These are phyloP conservation scores for Crithidia bombi DNA, from an alignment of 208 protist genomes.

Conservation along the genomic window DNA sequence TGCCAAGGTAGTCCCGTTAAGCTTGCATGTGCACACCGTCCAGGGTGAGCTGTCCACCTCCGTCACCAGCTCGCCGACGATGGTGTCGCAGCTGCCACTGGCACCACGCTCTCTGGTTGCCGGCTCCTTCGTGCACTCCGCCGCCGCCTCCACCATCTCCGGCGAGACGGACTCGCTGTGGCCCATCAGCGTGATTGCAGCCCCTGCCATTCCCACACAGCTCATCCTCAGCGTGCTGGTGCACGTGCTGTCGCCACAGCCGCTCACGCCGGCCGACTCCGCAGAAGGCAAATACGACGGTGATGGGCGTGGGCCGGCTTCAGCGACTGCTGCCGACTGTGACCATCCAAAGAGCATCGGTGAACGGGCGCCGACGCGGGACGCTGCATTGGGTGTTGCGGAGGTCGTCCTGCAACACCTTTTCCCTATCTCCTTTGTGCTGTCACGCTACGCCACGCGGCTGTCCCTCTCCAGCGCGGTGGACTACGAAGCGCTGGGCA, in stretches of 20 bases:
- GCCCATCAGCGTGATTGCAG: not conserved
- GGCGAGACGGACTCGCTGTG: slow-evolving; percentile 20
- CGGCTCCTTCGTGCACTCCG: slow-evolving; percentile 10
- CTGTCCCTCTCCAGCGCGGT: slow-evolving; percentile 27
- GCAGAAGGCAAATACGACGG: not conserved
- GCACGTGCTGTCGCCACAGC: slow-evolving; percentile 10
- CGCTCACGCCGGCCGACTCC: not conserved
- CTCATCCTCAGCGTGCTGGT: slow-evolving; percentile 32
- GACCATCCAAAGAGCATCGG: not conserved
- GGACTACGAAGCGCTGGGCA: slow-evolving; percentile 22
- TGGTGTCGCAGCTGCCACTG: not conserved
- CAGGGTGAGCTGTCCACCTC: slow-evolving; percentile 13
- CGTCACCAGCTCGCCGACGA: not conserved
- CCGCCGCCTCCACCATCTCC: slow-evolving; percentile 8
- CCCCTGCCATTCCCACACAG: slow-evolving; percentile 15
- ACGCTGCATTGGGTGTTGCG: slow-evolving; percentile 5
- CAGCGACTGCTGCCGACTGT: not conserved
- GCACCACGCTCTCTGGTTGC: not conserved
- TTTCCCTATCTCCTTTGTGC: slow-evolving; percentile 23
- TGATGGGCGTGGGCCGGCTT: too few relatives aligned
- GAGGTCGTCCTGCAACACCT: slow-evolving; percentile 20
- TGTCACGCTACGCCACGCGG: slow-evolving; percentile 24
- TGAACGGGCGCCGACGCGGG: not conserved
- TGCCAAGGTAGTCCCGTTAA: slow-evolving; percentile 26
- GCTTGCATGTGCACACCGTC: slow-evolving; percentile 29